Base-by-base conservation (phyloP, 2,329 filamentous ascomycete species). In the Aspergillus fumigatiaffinis region DNA sequence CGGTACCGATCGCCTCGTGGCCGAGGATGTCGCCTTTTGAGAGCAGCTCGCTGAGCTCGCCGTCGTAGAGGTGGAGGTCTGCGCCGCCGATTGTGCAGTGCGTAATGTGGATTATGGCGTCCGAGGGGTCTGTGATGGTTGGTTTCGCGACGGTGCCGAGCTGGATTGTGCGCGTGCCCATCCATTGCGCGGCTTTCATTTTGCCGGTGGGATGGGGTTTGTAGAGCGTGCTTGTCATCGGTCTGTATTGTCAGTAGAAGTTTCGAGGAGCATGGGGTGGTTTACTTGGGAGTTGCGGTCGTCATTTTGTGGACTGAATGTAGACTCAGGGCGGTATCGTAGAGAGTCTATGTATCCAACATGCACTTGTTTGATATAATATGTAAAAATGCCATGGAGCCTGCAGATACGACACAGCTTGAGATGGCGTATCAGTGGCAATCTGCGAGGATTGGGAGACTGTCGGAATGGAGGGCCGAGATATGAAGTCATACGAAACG, bases 11-110 rank as follows among this genome's bases (percentile, higher is more conserved):
- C 14, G 68, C 69, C 53, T 72, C 69, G 53, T 70, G 66, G 47
- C 66, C 66, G 50, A 72, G 48, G 47, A 72, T 71, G 35, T 66
- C 59, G 21, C 68, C 68, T 46, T 66, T 64, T 50, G 64, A 23
- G 68, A 72, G 70, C 12, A 54, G 58, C 25, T 63, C 57, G 51
- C 71, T 66, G 25, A 71, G 55, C 26, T 70, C 67, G 32, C 70
- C 70, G 17, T 60, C 63, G 52, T 71, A 71, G 42, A 73, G 64
- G 50, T 73, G 69, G 3, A 73, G 60, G 51, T 73, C 70, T 0
- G 70, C 69, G 28, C 71, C 68, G 52, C 68, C 71, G 53, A 73
- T 73, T 12, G 66, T 67, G 51, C 64, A 68, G 55, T 73, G 70
- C 0, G 71, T 73, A 46, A 73, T 62, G 50, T 64, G 65, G 8